These are phyloP conservation scores for Bisporella sp. DNA, from an alignment of 2,329 filamentous ascomycete species.

Conservation along the genomic window DNA sequence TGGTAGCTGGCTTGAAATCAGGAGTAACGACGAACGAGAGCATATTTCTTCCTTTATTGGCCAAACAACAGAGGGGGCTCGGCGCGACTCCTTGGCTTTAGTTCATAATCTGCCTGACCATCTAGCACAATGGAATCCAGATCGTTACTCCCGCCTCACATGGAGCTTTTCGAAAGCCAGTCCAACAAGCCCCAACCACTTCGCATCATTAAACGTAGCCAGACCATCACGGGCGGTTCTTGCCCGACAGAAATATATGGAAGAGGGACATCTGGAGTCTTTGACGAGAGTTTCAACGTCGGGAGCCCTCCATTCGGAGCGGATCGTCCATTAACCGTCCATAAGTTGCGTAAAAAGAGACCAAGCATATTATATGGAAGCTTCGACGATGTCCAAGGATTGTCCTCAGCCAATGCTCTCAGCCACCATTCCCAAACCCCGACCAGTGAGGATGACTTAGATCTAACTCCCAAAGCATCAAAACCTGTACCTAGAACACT, in stretches of 20 bases:
- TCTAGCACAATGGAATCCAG: conserved; percentile 29
- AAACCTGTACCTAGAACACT: conserved; percentile 12
- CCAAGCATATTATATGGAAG: conserved; percentile 14
- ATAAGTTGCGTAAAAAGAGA: conserved; percentile 17
- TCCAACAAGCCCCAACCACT: conserved; percentile 37
- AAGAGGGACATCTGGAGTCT: conserved; percentile 15
- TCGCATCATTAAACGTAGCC: conserved; percentile 40
- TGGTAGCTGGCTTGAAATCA: too few relatives aligned
- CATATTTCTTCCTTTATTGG: too few relatives aligned
- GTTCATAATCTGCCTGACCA: too few relatives aligned
- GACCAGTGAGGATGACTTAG: conserved; percentile 14
- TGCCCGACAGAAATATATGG: conserved; percentile 13
- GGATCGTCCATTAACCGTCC: conserved; percentile 25
- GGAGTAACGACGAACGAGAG: too few relatives aligned
- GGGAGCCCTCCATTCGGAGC: conserved; percentile 21
- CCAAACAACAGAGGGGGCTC: too few relatives aligned
- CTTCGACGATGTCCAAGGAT: conserved; percentile 5
- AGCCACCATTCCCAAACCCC: background rate
- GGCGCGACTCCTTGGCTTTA: too few relatives aligned
- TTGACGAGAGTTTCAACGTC: conserved; percentile 12
- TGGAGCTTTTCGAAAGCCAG: conserved; percentile 29
- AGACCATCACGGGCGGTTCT: conserved; percentile 21
- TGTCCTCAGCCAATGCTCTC: background rate
- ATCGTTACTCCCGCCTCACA: conserved; percentile 19
- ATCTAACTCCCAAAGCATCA: conserved; percentile 21